Evolutionary conservation across 768 basidiomycete genomes (phyloP), one percentile per base, ranked within the genome.

Genomic region (Saitozyma podzolica): DNA sequence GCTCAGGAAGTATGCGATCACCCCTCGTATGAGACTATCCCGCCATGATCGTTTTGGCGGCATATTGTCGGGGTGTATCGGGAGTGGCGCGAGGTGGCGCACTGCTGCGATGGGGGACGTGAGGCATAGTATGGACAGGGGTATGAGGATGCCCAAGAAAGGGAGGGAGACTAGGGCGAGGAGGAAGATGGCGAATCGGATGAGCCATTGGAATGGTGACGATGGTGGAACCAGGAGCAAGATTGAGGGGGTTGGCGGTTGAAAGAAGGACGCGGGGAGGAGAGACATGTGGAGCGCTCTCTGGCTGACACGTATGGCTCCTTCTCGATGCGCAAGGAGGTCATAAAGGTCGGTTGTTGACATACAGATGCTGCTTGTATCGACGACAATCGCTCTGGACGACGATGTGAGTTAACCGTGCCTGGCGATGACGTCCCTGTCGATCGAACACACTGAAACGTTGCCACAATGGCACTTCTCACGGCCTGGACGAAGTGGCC

Each of bases 1-100:
- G 9, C 55, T 17, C 19, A 66, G 9, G 40, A 16, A 11, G 41
- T 62, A 66, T 29, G 53, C 54, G 39, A 19, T 43, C 8, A 62
- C 20, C 9, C 59, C 59, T n/a, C 64, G 37, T 9, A 49, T 1
- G 17, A 40, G 0, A 16, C 53, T 47, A 9, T 14, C 29, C n/a
- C 41, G 9, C 49, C 17, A 9, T n/a, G 53, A 1, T 16, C 17
- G 19, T 9, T 43, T 16, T 0, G 64, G 64, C 6, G 64, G 59
- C 6, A 61, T 53, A 29, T 61, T 65, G 40, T 61, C 54, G 4
- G 64, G 64, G 42, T 65, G 59, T 11, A 65, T 40, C 10, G 64
- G 42, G 10, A 65, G 41, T n/a, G 60, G 64, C 6, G 64, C 57
- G 19, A 56, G 20, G 4, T n/a, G 13, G 6, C 29, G 29, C 3